Base-by-base conservation (phyloP, 2,329 filamentous ascomycete genomes). In the Hymenoscyphus linearis region DNA sequence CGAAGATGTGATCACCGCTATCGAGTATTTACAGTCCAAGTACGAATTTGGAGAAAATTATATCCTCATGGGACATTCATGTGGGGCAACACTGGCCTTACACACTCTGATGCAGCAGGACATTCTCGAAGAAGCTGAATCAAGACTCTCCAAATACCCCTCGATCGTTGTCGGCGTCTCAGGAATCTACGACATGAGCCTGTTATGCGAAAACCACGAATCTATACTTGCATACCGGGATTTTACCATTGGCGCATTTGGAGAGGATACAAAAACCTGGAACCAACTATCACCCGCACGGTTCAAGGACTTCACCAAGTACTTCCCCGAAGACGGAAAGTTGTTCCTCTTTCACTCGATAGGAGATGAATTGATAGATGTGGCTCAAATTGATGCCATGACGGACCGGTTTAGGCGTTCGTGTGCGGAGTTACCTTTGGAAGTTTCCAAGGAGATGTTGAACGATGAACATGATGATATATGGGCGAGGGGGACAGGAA, bases 391-490 rank as follows among this genome's bases (percentile, higher is more conserved):
- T n/a, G 67, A 72, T n/a, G 62, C 60, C 6, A 69, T 69, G 57
- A 59, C 14, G 12, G 52, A 37, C 14, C 25, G 16, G 14, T n/a
- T 59, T 2, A 1, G 22, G 47, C 55, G 7, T 7, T 18, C 36
- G 14, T 26, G 65, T 65, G 16, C 16, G 34, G 36, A 64, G 12
- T 37, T 68, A 58, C 71, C 67, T 61, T 68, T 62, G 59, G 71
- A 67, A 62, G 52, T 58, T 4, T 34, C 44, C 31, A 59, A 59
- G 58, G 27, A 53, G 10, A 37, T 34, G 16, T 76, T 74, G 65
- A 78, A 84, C 66, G 4, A 87, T 85, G 5, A 77, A 77, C 88
- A 91, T 73, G 82, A 90, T 72, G 80, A 81, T 65, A 76, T 88
- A 2, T 88, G 86, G 84, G 70, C 81, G 70, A 78, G 83, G 60